Conservation (phyloP, 305 asterid genomes). For the Vinca major region DNA sequence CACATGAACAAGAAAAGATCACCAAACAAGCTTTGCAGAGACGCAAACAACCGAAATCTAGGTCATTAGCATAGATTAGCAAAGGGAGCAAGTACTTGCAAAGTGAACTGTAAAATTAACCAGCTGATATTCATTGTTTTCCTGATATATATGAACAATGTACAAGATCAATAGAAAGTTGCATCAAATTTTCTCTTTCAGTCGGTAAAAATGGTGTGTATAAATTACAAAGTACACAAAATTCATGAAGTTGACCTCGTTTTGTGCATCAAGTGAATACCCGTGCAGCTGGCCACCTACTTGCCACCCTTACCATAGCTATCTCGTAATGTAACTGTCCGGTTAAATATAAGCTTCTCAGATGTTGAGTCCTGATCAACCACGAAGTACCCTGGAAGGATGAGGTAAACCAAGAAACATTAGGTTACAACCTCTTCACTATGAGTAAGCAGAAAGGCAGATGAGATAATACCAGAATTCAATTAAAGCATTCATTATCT, state of each 20-base stretch:
- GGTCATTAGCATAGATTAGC: too few relatives aligned
- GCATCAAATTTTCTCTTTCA: neutral
- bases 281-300: constrained; percentile 15
- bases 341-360: constrained; percentile 60
- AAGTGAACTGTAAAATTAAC: too few relatives aligned
- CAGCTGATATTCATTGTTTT: too few relatives aligned
- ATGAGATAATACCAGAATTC: too few relatives aligned
- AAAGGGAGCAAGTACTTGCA: too few relatives aligned
- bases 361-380: constrained; percentile 63
- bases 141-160: too few relatives aligned
- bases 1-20: too few relatives aligned
- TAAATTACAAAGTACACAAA: neutral
- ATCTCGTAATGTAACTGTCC: constrained; percentile 74
- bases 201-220: neutral
- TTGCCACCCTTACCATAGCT: constrained; percentile 56
- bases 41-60: too few relatives aligned
- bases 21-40: too few relatives aligned
- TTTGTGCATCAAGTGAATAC: neutral
- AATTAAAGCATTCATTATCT: neutral
- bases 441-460: neutral
- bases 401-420: neutral
- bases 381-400: constrained; percentile 57
- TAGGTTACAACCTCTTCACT: neutral
- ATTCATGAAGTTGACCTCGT: neutral
- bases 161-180: neutral